Evolutionary conservation across 2,329 filamentous ascomycete genomes (phyloP).

Genomic region (Zymoseptoria passerinii): DNA sequence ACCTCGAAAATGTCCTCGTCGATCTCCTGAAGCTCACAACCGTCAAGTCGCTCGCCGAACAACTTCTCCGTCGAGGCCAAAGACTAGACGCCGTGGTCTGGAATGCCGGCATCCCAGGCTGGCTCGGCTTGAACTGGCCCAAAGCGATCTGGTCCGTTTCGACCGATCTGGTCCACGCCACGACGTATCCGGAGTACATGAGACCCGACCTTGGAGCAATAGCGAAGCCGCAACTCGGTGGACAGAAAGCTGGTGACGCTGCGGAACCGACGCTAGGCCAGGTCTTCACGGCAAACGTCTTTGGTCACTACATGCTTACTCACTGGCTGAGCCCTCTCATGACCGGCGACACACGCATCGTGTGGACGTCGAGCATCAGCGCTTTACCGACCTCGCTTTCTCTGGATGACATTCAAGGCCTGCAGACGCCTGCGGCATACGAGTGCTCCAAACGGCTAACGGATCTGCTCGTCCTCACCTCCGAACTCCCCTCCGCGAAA

Average conservation of each 20-base stretch:
- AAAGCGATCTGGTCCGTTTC: conserved; percentile 49
- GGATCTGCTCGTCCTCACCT: conserved; percentile 71
- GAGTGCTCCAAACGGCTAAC: conserved; percentile 82
- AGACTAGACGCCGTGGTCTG: conserved; percentile 71
- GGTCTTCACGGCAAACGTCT: conserved; percentile 85
- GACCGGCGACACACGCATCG: conserved; percentile 51
- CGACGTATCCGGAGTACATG: conserved; percentile 76
- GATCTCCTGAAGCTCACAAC: conserved; percentile 51
- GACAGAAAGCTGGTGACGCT: background rate
- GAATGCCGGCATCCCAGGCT: conserved; percentile 85
- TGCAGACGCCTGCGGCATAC: conserved; percentile 59
- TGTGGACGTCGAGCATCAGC: conserved; percentile 85
- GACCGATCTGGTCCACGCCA: conserved; percentile 56
- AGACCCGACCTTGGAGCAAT: conserved; percentile 49
- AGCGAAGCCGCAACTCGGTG: conserved; percentile 44
- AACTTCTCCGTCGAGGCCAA: conserved; percentile 50
- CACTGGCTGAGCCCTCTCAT: conserved; percentile 74
- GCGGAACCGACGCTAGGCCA: conserved; percentile 60
- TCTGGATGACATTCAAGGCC: conserved; percentile 66
- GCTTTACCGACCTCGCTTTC: conserved; percentile 51
- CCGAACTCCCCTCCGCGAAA: conserved; percentile 54
- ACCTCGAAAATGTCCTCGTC: conserved; percentile 48
- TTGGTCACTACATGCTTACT: conserved; percentile 85
- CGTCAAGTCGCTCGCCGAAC: conserved; percentile 45
- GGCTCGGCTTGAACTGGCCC: conserved; percentile 68